Base-by-base conservation (phyloP, 169 alveolate species). In the Cryptosporidium andersoni region DNA sequence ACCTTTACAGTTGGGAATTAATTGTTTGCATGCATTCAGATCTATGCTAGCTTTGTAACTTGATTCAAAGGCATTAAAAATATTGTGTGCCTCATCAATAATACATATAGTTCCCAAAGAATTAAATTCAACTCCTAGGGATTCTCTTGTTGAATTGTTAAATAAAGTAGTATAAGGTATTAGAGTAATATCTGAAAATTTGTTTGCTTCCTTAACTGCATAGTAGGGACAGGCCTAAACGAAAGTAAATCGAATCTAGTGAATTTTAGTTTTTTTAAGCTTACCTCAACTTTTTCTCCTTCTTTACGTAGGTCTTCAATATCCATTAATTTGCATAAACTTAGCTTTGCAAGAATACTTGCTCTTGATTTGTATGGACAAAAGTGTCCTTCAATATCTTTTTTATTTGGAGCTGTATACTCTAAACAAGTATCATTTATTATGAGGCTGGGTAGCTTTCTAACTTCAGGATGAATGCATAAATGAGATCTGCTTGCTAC, bases 81-180 rank as follows among this genome's bases (percentile, higher is more conserved):
- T 74, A 82, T 91, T 93, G 80, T 93, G 95, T 6, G 95, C 93
- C 81, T 93, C 95, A 63, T 93, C 95, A 81, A 93, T 81, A 37
- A 93, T 89, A 14, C 80, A 81, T 12, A 89, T 51, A 25, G 89
- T 68, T 52, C 82, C 74, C 64, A 64, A 82, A 60, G 82, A 88
- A 56, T 67, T 42, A 39, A 92, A 89, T 62, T 64, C 52, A 40
- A 89, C 51, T 62, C 82, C 81, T 60, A 88, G 51, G 40, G 89
- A 89, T 16, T 66, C 80, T 80, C 90, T 51, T 1, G 90, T 64
- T 14, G 81, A 67, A 63, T 89, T 90, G 51, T 92, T 91, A 67
- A 92, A 89, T 37, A 92, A 89, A 65, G 89, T 90, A 62, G 88
- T 90, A 81, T 92, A 92, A 40, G 95, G 95, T 55, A 89, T 66